phyloP scores from a whole-genome alignment of 2,329 filamentous ascomycete species.

The Sclerotinia minor region DNA sequence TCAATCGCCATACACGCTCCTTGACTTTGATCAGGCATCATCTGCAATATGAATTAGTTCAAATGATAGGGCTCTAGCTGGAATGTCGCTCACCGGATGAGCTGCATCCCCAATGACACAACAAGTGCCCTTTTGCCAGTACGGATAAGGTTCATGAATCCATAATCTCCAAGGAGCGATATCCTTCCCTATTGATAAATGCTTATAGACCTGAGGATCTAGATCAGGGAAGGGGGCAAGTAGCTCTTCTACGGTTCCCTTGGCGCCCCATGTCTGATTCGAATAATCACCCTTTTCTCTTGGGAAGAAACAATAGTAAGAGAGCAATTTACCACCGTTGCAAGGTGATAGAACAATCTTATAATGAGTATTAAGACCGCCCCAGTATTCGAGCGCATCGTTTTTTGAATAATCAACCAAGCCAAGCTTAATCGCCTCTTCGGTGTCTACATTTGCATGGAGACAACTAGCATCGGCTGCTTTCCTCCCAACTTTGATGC shows the following conservation, averaged over 20 bases:
- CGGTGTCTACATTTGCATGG: constrained; percentile 63
- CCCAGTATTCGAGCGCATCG: constrained; percentile 68
- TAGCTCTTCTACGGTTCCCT: constrained; percentile 57
- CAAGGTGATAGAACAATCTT: constrained; percentile 72
- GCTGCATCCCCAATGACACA: constrained; percentile 66
- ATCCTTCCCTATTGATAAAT: constrained; percentile 61
- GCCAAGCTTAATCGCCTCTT: constrained; percentile 59
- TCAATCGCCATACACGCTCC: constrained; percentile 49
- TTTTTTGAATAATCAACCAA: constrained; percentile 63
- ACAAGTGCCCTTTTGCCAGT: constrained; percentile 52
- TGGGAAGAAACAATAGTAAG: constrained; percentile 71
- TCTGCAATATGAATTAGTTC: constrained; percentile 37
- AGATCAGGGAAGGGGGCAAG: constrained; percentile 60
- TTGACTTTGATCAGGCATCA: constrained; percentile 70
- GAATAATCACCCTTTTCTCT: constrained; percentile 58
- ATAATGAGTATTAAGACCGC: constrained; percentile 62
- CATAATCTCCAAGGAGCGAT: constrained; percentile 67
- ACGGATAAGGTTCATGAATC: constrained; percentile 63
- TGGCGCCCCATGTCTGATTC: constrained; percentile 58
- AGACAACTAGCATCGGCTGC: constrained; percentile 62
- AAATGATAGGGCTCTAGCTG: not conserved
- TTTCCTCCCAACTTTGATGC: constrained; percentile 58
- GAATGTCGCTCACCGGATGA: constrained; percentile 48
- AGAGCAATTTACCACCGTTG: constrained; percentile 63
- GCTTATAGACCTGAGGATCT: constrained; percentile 56